Percentiles rank a stretch among this genome's conserved stretches.
These are phyloP conservation scores for Aspergillus sp. DNA, from an alignment of 2,329 filamentous ascomycete species.

Conservation along the genomic window DNA sequence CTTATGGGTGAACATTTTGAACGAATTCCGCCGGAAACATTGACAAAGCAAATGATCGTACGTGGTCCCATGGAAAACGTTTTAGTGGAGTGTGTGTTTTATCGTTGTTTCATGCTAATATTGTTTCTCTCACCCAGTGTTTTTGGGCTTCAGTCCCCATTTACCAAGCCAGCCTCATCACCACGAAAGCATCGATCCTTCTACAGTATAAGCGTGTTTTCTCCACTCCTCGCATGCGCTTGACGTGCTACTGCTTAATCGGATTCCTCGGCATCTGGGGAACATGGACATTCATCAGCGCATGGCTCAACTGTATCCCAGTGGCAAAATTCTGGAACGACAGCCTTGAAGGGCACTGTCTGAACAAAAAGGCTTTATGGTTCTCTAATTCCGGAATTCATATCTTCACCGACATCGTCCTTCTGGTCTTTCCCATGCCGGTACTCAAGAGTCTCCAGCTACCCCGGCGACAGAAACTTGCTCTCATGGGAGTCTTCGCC, in stretches of 20 bases:
- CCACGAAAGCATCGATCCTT: constrained; percentile 37
- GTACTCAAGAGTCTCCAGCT: constrained; percentile 43
- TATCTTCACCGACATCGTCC: constrained; percentile 44
- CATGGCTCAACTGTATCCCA: constrained; percentile 33
- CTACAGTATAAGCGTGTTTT: constrained; percentile 39
- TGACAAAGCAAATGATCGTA: constrained; percentile 28
- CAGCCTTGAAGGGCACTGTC: constrained; percentile 30
- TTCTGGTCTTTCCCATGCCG: constrained; percentile 44
- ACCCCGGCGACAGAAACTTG: constrained; percentile 39
- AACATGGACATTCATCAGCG: constrained; percentile 31
- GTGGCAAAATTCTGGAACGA: constrained; percentile 32
- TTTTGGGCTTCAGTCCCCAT: constrained; percentile 35
- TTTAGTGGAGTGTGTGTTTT: neutral
- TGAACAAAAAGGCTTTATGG: constrained; percentile 43
- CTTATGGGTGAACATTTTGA: constrained; percentile 29
- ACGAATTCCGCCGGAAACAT: constrained; percentile 20
- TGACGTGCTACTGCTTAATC: constrained; percentile 36
- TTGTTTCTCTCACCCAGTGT: constrained; percentile 16
- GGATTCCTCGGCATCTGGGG: constrained; percentile 32
- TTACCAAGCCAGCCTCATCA: constrained; percentile 35
- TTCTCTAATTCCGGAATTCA: constrained; percentile 45
- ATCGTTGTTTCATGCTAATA: neutral
- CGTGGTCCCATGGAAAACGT: neutral
- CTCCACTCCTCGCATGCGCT: constrained; percentile 30
- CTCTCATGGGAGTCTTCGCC: constrained; percentile 43